Evolutionary conservation across 2,329 filamentous ascomycete genomes (phyloP).

Genomic region (Ilyonectria destructans): DNA sequence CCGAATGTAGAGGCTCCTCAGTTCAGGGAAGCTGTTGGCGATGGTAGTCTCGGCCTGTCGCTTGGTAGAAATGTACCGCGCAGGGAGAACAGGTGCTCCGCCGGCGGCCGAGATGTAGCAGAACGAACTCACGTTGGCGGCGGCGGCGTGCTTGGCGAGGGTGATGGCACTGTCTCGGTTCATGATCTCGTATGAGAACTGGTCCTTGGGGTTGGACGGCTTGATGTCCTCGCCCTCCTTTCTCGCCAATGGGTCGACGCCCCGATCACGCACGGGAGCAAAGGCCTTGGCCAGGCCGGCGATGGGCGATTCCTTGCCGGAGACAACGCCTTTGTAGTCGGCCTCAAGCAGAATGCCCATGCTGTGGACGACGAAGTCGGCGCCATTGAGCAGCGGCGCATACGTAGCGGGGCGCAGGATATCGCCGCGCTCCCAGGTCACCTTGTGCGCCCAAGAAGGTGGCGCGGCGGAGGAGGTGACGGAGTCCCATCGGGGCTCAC

Average conservation of each 20-base stretch:
- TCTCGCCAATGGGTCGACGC: constrained; percentile 79
- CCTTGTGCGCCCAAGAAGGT: constrained; percentile 85
- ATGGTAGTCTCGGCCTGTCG: constrained; percentile 89
- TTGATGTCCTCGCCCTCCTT: constrained; percentile 73
- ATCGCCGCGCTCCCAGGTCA: constrained; percentile 91
- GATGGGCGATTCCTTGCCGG: constrained; percentile 87
- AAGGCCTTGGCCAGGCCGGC: constrained; percentile 86
- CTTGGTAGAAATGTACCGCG: constrained; percentile 92
- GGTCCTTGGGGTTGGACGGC: constrained; percentile 78
- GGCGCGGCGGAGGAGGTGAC: constrained; percentile 80
- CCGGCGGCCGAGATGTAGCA: constrained; percentile 91
- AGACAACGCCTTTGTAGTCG: constrained; percentile 95
- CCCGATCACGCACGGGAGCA: constrained; percentile 74
- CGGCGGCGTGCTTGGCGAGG: constrained; percentile 83
- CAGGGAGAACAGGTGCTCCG: constrained; percentile 87
- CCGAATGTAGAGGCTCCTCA: constrained; percentile 87
- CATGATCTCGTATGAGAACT: constrained; percentile 97
- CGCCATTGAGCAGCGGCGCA: constrained; percentile 80
- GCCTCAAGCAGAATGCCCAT: constrained; percentile 98
- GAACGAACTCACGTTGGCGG: constrained; percentile 78
- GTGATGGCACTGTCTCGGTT: constrained; percentile 92
- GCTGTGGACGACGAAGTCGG: constrained; percentile 91
- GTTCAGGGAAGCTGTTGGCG: constrained; percentile 78
- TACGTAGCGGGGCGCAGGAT: constrained; percentile 89
- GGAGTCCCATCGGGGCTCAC: constrained; percentile 87